Evolutionary conservation across 1,139 yeast species (phyloP).

Genomic region (Zygosaccharomyces sapae): DNA sequence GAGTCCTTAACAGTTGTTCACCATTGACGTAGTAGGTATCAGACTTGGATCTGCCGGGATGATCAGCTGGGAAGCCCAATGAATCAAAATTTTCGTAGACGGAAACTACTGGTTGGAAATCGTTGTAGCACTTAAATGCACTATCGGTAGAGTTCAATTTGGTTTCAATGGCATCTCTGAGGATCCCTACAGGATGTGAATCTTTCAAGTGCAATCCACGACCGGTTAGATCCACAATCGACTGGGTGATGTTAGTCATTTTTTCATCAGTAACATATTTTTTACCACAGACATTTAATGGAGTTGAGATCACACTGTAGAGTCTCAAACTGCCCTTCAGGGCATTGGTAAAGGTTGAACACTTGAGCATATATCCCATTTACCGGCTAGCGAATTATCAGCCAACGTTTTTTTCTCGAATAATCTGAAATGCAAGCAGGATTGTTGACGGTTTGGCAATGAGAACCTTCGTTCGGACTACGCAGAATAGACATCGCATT

Average conservation of each 20-base stretch:
- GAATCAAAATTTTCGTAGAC: constrained; percentile 84
- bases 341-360: background rate
- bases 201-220: constrained; percentile 70
- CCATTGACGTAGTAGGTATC: constrained; percentile 89
- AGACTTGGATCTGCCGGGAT: constrained; percentile 88
- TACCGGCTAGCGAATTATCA: background rate
- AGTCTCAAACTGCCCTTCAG: constrained; percentile 7
- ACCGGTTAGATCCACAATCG: constrained; percentile 64
- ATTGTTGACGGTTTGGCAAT: background rate
- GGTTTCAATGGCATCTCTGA: constrained; percentile 66
- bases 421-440: background rate
- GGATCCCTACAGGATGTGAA: constrained; percentile 85
- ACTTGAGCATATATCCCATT: background rate
- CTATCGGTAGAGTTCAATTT: constrained; percentile 66
- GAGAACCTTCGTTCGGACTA: background rate
- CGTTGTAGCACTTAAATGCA: constrained; percentile 60
- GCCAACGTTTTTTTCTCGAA: background rate
- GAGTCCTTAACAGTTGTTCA: constrained; percentile 72
- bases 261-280: constrained; percentile 55
- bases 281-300: constrained; percentile 47
- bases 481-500: background rate
- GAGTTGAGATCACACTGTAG: constrained; percentile 26
- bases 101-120: constrained; percentile 79
- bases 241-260: constrained; percentile 82
- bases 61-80: constrained; percentile 85